Evolutionary conservation across 306 rosid genomes (phyloP).

Genomic region (Quercus suber): DNA sequence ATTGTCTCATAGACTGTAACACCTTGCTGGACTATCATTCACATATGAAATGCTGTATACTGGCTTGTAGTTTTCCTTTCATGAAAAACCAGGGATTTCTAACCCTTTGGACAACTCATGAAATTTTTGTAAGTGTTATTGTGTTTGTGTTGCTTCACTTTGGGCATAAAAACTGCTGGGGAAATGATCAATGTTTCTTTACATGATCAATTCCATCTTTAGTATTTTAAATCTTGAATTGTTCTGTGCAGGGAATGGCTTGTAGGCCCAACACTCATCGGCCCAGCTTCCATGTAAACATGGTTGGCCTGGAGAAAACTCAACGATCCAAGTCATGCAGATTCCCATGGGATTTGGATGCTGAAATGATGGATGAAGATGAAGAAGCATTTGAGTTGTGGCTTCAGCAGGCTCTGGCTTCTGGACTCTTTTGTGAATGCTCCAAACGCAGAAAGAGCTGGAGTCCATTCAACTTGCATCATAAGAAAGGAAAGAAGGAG

Average conservation of each 20-base stretch:
- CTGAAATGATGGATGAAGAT: slow-evolving; percentile 93
- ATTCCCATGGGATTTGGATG: slow-evolving; percentile 94
- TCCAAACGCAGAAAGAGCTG: slow-evolving; percentile 95
- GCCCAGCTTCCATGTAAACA: slow-evolving; percentile 95
- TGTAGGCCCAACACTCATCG: slow-evolving; percentile 97
- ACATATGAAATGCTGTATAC: neutral
- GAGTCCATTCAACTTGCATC: slow-evolving; percentile 91
- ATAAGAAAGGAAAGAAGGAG: slow-evolving; percentile 81
- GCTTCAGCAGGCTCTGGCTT: slow-evolving; percentile 97
- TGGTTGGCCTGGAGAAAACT: slow-evolving; percentile 94
- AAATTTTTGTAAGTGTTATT: neutral
- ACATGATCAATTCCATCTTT: neutral
- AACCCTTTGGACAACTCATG: neutral
- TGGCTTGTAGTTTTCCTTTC: neutral
- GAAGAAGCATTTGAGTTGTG: slow-evolving; percentile 91
- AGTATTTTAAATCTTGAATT: slow-evolving; percentile 11
- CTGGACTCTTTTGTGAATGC: slow-evolving; percentile 85
- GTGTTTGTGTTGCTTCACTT: neutral
- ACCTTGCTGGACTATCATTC: neutral
- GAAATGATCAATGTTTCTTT: neutral
- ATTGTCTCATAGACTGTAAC: neutral
- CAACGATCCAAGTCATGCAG: slow-evolving; percentile 77
- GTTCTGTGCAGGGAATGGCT: slow-evolving; percentile 83
- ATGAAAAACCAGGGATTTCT: neutral
- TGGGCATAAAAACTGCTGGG: no score